Percentiles rank a stretch among this genome's conserved stretches.
Evolutionary conservation across 1,284 basidiomycete species (phyloP).

Genomic region (Leccinum fallax): DNA sequence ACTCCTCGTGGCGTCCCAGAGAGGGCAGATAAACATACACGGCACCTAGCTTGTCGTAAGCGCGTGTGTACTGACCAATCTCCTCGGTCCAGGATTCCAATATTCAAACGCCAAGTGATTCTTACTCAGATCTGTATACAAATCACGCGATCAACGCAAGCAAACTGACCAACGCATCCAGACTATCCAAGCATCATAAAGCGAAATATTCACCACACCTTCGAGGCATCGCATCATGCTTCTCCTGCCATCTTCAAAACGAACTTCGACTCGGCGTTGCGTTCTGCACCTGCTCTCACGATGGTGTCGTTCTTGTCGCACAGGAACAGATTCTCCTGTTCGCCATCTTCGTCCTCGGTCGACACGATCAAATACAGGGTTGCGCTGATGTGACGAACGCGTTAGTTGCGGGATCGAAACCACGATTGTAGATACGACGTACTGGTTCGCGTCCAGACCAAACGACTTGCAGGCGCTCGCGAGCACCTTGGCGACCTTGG

Average conservation of each 20-base stretch:
- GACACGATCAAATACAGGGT: slow-evolving; percentile 30
- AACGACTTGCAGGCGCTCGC: slow-evolving; percentile 46
- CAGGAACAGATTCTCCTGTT: slow-evolving; percentile 25
- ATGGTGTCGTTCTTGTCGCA: slow-evolving; percentile 36
- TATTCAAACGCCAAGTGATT: background rate
- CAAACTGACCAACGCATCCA: background rate
- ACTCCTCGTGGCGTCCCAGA: background rate
- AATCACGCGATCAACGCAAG: background rate
- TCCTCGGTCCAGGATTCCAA: background rate
- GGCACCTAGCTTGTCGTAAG: background rate
- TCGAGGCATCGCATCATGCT: slow-evolving; percentile 11
- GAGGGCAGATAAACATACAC: background rate
- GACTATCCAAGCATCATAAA: slow-evolving; percentile 5
- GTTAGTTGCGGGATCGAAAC: background rate
- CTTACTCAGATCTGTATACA: background rate
- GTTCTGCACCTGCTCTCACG: slow-evolving; percentile 32
- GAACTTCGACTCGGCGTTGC: slow-evolving; percentile 23
- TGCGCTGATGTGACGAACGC: slow-evolving; percentile 22
- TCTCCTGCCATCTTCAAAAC: slow-evolving; percentile 32
- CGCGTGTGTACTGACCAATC: background rate
- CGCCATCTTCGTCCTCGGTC: slow-evolving; percentile 26
- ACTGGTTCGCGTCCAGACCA: slow-evolving; percentile 37
- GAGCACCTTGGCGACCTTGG: slow-evolving; percentile 45
- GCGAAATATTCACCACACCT: background rate
- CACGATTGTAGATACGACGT: slow-evolving; percentile 1